Conservation (phyloP, 306 rosid species). For the Pachyrhizus erosus region DNA sequence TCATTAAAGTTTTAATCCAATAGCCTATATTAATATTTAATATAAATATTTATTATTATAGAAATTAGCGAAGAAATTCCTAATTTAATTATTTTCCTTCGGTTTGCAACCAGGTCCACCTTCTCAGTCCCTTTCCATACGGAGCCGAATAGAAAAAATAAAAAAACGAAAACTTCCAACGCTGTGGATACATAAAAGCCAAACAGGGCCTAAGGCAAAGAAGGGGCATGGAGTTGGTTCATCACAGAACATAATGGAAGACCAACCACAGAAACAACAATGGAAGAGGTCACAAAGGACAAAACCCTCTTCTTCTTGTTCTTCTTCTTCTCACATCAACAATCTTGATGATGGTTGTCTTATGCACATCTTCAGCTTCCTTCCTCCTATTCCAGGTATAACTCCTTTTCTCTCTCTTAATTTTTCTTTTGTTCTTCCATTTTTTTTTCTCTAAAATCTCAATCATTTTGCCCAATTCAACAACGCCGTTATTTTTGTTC, state of each 20-base stretch:
- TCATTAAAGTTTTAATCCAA: no score
- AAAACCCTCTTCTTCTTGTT: constrained; percentile 32
- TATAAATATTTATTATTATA: no score
- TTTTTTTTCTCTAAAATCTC: background rate
- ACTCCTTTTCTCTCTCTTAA: background rate
- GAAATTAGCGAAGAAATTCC: no score
- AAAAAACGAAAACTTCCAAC: background rate
- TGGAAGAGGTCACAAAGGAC: constrained; percentile 44
- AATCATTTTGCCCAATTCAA: constrained; percentile 35
- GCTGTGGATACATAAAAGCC: constrained; percentile 7
- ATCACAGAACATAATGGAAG: constrained; percentile 16
- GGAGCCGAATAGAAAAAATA: background rate
- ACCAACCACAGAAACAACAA: constrained; percentile 35
- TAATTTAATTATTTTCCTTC: no score
- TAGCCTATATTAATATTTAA: no score
- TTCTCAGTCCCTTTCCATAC: background rate
- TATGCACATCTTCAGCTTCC: constrained; percentile 94
- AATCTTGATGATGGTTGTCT: constrained; percentile 91
- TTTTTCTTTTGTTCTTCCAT: background rate
- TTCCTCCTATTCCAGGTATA: constrained; percentile 90
- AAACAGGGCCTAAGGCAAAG: constrained; percentile 24
- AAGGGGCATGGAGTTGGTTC: constrained; percentile 34
- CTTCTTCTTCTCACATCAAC: constrained; percentile 54
- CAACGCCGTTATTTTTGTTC: constrained; percentile 34
- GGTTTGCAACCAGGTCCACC: no score